Evolutionary conservation across 352 stramenopile genomes (phyloP), one percentile per base, ranked within the genome.

Genomic region (Phytophthora meadii): DNA sequence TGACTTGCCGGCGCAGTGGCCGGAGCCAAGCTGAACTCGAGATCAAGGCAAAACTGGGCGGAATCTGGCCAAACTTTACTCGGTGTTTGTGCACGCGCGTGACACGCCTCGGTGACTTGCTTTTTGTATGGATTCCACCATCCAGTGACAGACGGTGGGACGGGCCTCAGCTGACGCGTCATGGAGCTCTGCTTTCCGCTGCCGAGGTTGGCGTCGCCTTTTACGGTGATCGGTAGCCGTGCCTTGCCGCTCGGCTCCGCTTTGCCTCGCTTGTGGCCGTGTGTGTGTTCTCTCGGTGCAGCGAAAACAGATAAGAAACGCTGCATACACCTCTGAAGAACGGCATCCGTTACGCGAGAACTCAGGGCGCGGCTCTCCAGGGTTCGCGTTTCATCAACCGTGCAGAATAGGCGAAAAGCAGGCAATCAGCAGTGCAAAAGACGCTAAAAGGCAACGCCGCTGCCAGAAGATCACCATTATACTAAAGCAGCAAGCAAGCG

Each of bases 111-210:
- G 15, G 10, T 53, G 32, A 66, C 49, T 69, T 68, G 52, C 14
- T 2, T 19, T 68, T 49, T 68, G 55, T 65, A 72, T 54, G 24
- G 4, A 3, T 5, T 32, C 42, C 17, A 6, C 61, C 42, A 65
- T 68, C 62, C 54, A 49, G 47, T 60, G 55, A 64, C 67, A 75
- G 67, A 55, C 50, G 61, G 65, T 70, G 47, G 65, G 34, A 40
- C 30, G 15, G 10, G 15, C 11, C 22, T 8, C 61, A 50, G 40
- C 41, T 68, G 61, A 17, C 28, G 45, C 44, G 41, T 44, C 45
- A 53, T 57, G 39, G 49, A 52, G 57, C 15, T 28, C 52, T 50
- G 42, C 30, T 44, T 44, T 36, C 14, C 46, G 46, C 32, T 53
- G 46, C n/a, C 27, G 4, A n/a, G 14, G 37, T 14, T 42, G 37